Conservation (phyloP, 768 basidiomycete species). For the Lanmaoa pseudosensibilis region DNA sequence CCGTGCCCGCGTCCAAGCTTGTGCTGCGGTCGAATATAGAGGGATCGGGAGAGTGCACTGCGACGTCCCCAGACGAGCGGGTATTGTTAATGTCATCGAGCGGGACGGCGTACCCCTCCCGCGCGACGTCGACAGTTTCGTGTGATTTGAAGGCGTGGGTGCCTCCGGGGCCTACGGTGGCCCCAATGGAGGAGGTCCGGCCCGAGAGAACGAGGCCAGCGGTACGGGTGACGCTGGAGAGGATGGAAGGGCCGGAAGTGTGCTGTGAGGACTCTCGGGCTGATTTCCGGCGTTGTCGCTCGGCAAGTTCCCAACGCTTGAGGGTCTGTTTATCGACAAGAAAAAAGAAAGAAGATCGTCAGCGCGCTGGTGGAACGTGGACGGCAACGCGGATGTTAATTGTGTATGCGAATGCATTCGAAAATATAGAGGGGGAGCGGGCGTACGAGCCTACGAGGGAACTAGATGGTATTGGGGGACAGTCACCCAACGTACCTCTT, state of each 20-base stretch:
- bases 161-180: constrained; percentile 30
- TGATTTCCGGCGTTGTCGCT: constrained; percentile 72
- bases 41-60: constrained; percentile 31
- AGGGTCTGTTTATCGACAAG: constrained; percentile 53
- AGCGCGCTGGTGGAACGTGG: neutral
- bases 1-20: constrained; percentile 8
- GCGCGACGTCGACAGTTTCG: constrained; percentile 47
- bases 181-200: constrained; percentile 33
- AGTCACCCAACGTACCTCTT: constrained; percentile 56
- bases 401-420: neutral
- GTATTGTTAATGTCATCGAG: constrained; percentile 50
- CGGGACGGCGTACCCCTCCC: constrained; percentile 40
- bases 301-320: constrained; percentile 73
- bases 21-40: constrained; percentile 16
- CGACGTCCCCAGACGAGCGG: constrained; percentile 38
- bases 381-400: neutral
- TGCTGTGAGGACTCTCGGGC: constrained; percentile 54
- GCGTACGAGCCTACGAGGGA: neutral
- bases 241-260: constrained; percentile 41
- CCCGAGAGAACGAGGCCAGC: constrained; percentile 59
- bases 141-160: constrained; percentile 48
- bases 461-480: neutral
- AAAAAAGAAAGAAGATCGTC: neutral
- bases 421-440: neutral
- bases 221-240: constrained; percentile 56